A percentile compares a stretch with the other conserved stretches of the same genome.
Conservation (phyloP, 2,329 filamentous ascomycete species). For the Cordyceps javanica region DNA sequence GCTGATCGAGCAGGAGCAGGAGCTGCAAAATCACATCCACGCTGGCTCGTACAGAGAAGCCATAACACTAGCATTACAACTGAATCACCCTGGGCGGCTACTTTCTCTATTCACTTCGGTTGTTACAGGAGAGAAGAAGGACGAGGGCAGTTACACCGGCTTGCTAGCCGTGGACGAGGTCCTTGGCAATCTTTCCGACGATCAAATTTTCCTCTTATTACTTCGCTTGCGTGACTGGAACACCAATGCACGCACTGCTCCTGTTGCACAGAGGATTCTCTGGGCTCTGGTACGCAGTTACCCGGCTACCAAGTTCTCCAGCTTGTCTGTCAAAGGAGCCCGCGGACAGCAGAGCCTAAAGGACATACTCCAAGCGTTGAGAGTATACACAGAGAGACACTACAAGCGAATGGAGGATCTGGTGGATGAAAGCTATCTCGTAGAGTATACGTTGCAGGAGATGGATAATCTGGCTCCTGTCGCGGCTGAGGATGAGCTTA, state of each 20-base stretch:
- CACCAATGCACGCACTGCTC: slow-evolving; percentile 81
- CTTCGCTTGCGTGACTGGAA: slow-evolving; percentile 92
- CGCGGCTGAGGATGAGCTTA: slow-evolving; percentile 26
- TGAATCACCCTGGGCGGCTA: slow-evolving; percentile 88
- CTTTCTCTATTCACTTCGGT: slow-evolving; percentile 79
- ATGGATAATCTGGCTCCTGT: slow-evolving; percentile 70
- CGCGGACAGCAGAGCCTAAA: slow-evolving; percentile 62
- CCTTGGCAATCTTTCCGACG: slow-evolving; percentile 68
- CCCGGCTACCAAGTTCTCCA: slow-evolving; percentile 69
- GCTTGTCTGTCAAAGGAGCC: slow-evolving; percentile 55
- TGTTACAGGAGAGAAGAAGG: slow-evolving; percentile 54
- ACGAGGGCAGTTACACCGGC: slow-evolving; percentile 58
- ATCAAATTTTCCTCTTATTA: slow-evolving; percentile 79
- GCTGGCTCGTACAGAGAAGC: slow-evolving; percentile 85
- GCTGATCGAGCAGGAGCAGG: slow-evolving; percentile 88
- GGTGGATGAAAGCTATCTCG: slow-evolving; percentile 87
- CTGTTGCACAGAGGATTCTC: slow-evolving; percentile 79
- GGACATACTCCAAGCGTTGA: slow-evolving; percentile 81
- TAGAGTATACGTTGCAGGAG: slow-evolving; percentile 87
- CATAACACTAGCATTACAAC: slow-evolving; percentile 82
- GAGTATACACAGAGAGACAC: slow-evolving; percentile 87
- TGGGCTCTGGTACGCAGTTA: slow-evolving; percentile 75
- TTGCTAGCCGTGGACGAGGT: slow-evolving; percentile 74
- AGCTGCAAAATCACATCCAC: slow-evolving; percentile 87
- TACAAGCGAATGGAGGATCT: slow-evolving; percentile 85